phyloP scores from a whole-genome alignment of 2,329 filamentous ascomycete species.

The Plenodomus lindquistii region DNA sequence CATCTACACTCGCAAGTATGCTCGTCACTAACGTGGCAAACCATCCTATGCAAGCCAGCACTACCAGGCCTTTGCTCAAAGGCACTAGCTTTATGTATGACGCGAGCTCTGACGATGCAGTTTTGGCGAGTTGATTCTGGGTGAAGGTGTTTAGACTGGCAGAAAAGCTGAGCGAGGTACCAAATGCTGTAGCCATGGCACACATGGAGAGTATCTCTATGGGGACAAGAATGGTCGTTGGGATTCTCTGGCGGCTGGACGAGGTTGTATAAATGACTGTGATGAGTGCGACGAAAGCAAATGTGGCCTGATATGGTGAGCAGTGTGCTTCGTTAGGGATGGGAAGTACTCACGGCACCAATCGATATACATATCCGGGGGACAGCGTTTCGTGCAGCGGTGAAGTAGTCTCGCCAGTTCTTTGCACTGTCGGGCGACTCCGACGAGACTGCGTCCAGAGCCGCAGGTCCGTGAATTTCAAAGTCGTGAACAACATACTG shows the following conservation, averaged over 20 bases:
- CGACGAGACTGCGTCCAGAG: conserved; percentile 15
- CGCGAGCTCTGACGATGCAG: conserved; percentile 18
- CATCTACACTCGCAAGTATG: conserved; percentile 17
- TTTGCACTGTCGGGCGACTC: conserved; percentile 10
- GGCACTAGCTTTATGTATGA: conserved; percentile 25
- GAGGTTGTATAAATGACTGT: conserved; percentile 21
- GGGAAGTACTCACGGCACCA: conserved; percentile 21
- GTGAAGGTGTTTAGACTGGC: conserved; percentile 15
- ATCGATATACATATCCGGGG: conserved; percentile 31
- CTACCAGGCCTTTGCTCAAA: conserved; percentile 23
- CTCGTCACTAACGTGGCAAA: conserved; percentile 21
- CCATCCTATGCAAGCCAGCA: conserved; percentile 20
- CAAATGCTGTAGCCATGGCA: conserved; percentile 26
- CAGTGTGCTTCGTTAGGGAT: neutral
- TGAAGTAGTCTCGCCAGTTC: conserved; percentile 27
- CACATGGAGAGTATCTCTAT: conserved; percentile 30
- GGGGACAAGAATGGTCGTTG: conserved; percentile 20
- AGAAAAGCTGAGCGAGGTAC: conserved; percentile 23
- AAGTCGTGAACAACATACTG: conserved; percentile 19
- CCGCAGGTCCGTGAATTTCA: conserved; percentile 18
- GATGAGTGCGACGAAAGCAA: conserved; percentile 20
- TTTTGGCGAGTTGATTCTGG: conserved; percentile 13
- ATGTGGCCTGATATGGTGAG: conserved; percentile 22
- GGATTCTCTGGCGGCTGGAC: conserved; percentile 19
- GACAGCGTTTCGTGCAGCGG: conserved; percentile 10